Percentiles rank a stretch among this genome's conserved stretches.
phyloP scores from a whole-genome alignment of 306 rosid species.

The Medicago arabica region DNA sequence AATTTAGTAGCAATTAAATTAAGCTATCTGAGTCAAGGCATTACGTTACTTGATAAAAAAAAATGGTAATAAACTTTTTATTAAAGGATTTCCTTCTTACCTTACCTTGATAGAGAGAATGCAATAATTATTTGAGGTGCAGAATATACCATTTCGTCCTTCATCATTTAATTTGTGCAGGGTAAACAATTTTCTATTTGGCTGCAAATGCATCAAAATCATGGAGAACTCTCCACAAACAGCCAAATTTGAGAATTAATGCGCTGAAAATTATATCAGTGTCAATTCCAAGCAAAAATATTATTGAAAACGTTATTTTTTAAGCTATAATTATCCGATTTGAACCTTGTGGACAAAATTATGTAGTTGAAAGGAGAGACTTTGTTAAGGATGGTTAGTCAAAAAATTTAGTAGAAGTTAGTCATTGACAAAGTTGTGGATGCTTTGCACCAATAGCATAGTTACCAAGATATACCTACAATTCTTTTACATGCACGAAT shows the following conservation, averaged over 20 bases:
- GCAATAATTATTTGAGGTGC: constrained; percentile 22
- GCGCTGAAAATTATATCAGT: constrained; percentile 17
- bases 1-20: too few relatives aligned
- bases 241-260: constrained; percentile 50
- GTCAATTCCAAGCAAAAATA: background rate
- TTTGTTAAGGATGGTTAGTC: too few relatives aligned
- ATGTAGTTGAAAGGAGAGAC: too few relatives aligned
- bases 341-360: too few relatives aligned
- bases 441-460: too few relatives aligned
- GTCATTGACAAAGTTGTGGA: too few relatives aligned
- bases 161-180: constrained; percentile 44
- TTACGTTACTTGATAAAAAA: background rate
- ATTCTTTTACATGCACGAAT: background rate
- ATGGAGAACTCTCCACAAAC: constrained; percentile 40
- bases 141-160: constrained; percentile 37
- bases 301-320: background rate
- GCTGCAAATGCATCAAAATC: constrained; percentile 48
- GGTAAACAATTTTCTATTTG: constrained; percentile 44
- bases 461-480: background rate
- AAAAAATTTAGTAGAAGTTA: too few relatives aligned
- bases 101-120: background rate
- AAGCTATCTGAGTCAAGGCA: too few relatives aligned
- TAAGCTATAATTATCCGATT: too few relatives aligned
- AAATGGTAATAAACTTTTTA: background rate
- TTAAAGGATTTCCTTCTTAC: background rate